These are phyloP conservation scores for Auriculariales sp. DNA, from an alignment of 768 basidiomycete species.

Conservation along the genomic window DNA sequence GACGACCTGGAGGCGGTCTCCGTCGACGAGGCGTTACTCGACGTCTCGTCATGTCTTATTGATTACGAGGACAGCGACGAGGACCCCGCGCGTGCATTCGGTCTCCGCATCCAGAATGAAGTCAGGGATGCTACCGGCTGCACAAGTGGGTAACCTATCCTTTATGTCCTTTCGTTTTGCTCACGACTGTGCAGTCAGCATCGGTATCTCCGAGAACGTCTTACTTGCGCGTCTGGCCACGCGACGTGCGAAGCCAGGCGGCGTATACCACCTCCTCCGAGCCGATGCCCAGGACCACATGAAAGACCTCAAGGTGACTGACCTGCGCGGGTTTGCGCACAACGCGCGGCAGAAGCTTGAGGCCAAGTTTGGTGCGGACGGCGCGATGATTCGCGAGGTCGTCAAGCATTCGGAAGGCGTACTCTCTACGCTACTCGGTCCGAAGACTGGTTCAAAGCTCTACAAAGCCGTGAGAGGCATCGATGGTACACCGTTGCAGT, in stretches of 20 bases:
- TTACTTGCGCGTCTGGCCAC: slow-evolving; percentile 88
- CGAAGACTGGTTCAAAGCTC: slow-evolving; percentile 67
- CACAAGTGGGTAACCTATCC: slow-evolving; percentile 38
- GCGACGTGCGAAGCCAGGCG: slow-evolving; percentile 80
- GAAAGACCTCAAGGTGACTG: slow-evolving; percentile 55
- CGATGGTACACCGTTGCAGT: slow-evolving; percentile 67
- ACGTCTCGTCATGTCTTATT: slow-evolving; percentile 37
- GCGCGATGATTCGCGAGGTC: slow-evolving; percentile 55
- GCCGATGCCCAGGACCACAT: slow-evolving; percentile 40
- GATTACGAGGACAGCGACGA: slow-evolving; percentile 10
- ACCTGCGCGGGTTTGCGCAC: slow-evolving; percentile 78
- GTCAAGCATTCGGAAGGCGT: slow-evolving; percentile 43
- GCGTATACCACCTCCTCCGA: slow-evolving; percentile 57
- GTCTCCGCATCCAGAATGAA: slow-evolving; percentile 65
- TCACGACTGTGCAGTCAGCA: slow-evolving; percentile 46
- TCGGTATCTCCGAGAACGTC: slow-evolving; percentile 86
- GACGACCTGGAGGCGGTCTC: slow-evolving; percentile 92
- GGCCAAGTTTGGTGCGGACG: slow-evolving; percentile 50
- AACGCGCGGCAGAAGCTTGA: slow-evolving; percentile 62
- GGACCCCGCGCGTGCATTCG: slow-evolving; percentile 64
- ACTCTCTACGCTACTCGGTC: slow-evolving; percentile 65
- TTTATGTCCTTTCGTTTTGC: background rate
- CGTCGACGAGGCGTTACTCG: slow-evolving; percentile 90
- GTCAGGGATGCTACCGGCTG: slow-evolving; percentile 71
- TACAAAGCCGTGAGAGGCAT: slow-evolving; percentile 75